Percentiles rank a stretch among this genome's conserved stretches.
These are phyloP conservation scores for Saccharomyces hybrid DNA, from an alignment of 1,139 yeast species.

Conservation along the genomic window DNA sequence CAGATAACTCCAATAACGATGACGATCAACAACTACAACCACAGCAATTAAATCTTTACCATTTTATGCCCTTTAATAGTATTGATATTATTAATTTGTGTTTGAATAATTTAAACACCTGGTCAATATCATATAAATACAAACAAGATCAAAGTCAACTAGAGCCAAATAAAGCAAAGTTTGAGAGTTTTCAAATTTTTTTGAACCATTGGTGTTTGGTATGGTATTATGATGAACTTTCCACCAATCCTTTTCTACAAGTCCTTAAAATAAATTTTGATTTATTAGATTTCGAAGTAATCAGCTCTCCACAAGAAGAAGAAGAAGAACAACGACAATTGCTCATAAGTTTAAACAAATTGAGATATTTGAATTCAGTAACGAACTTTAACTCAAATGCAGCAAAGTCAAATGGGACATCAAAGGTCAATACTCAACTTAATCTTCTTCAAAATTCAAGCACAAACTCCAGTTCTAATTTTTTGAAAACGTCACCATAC, in stretches of 20 bases:
- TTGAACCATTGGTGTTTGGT: slow-evolving; percentile 25
- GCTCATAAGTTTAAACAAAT: background rate
- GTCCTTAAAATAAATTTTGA: slow-evolving; percentile 9
- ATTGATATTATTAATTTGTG: slow-evolving; percentile 24
- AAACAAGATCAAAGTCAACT: slow-evolving; percentile 9
- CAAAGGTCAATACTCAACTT: background rate
- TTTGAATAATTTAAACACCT: slow-evolving; percentile 14
- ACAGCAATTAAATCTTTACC: slow-evolving; percentile 19
- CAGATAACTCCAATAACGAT: slow-evolving; percentile 12
- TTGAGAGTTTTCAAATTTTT: slow-evolving; percentile 20
- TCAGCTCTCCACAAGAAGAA: too few species aligned
- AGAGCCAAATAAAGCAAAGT: slow-evolving; percentile 16
- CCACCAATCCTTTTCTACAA: slow-evolving; percentile 9
- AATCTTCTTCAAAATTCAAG: background rate
- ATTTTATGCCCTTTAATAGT: slow-evolving; percentile 26
- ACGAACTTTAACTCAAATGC: background rate
- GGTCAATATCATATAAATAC: slow-evolving; percentile 13
- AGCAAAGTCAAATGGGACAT: background rate
- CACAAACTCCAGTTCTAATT: background rate
- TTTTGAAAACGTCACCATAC: background rate
- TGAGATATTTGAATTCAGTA: background rate
- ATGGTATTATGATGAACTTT: slow-evolving; percentile 17
- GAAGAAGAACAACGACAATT: background rate
- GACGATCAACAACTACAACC: slow-evolving; percentile 13
- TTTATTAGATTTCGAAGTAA: too few species aligned